Conservation (phyloP, 352 stramenopile genomes). For the Phytophthora pini region DNA sequence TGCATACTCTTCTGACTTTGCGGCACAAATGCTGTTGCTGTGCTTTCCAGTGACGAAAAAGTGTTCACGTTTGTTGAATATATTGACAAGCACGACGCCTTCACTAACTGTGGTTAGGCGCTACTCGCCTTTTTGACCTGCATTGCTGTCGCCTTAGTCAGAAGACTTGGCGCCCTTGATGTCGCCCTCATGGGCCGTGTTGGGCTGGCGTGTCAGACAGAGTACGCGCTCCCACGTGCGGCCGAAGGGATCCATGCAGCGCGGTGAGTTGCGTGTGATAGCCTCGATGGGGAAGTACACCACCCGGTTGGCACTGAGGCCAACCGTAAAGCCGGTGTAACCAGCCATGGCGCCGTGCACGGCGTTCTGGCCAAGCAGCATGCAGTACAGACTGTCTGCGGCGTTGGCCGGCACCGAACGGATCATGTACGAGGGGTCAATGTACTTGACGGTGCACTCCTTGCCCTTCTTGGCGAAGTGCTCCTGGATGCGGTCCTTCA, state of each 20-base stretch:
- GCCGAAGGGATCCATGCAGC: conserved; percentile 87
- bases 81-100: conserved; percentile 20
- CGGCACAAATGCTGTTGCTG: not conserved
- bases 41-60: conserved; percentile 4
- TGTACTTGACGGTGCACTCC: conserved; percentile 96
- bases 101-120: conserved; percentile 5
- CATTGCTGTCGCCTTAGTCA: conserved; percentile 46
- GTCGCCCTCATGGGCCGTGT: conserved; percentile 70
- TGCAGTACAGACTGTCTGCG: conserved; percentile 96
- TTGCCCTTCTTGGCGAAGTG: conserved; percentile 94
- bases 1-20: too few relatives aligned
- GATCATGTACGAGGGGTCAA: conserved; percentile 99
- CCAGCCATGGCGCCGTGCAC: conserved; percentile 98
- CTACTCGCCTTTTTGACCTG: conserved; percentile 22
- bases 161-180: conserved; percentile 68
- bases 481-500: conserved; percentile 95
- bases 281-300: conserved; percentile 92
- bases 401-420: conserved; percentile 93
- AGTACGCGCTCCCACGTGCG: conserved; percentile 96
- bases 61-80: conserved; percentile 26
- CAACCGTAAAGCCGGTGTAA: conserved; percentile 97
- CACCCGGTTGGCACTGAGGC: conserved; percentile 97
- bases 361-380: conserved; percentile 98
- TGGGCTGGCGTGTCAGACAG: conserved; percentile 95
- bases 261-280: conserved; percentile 87